phyloP scores from a whole-genome alignment of 2,329 filamentous ascomycete genomes.

The Cercospora zeina region DNA sequence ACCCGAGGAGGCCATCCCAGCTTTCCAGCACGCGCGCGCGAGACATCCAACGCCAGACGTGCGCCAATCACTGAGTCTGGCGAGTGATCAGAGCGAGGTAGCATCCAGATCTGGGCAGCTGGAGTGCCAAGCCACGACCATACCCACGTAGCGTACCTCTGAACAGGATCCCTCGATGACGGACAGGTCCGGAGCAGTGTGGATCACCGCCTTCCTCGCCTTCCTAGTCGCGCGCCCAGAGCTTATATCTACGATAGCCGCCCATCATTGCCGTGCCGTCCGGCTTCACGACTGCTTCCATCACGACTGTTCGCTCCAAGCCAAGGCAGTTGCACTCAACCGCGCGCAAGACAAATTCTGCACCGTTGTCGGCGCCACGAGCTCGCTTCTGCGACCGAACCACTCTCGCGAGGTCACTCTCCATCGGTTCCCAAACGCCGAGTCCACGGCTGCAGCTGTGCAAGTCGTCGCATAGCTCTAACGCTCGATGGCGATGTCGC shows the following conservation, averaged over 20 bases:
- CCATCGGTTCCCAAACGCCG: background rate
- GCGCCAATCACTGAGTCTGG: conserved; percentile 1
- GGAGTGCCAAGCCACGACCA: conserved; percentile 9
- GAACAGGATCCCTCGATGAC: conserved; percentile 7
- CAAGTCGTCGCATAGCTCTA: background rate
- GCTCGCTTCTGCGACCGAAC: conserved; percentile 1
- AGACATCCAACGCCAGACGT: conserved; percentile 15
- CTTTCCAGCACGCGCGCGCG: conserved; percentile 13
- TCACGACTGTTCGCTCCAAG: background rate
- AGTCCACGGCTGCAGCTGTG: background rate
- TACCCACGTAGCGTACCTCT: background rate
- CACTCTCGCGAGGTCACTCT: background rate
- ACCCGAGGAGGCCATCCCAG: background rate
- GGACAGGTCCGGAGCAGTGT: conserved; percentile 1
- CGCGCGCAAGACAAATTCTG: background rate
- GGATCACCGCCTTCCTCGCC: conserved; percentile 4
- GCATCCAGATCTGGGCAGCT: background rate
- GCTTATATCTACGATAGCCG: conserved; percentile 7
- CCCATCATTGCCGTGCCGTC: background rate
- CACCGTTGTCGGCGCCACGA: conserved; percentile 1
- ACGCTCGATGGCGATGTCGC: conserved; percentile 25
- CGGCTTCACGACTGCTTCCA: background rate
- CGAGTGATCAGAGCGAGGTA: background rate
- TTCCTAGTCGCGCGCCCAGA: conserved; percentile 1
- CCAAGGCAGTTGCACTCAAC: background rate